Base-by-base conservation (phyloP, 108 stramenopile genomes). In the Nitzschia sp. region DNA sequence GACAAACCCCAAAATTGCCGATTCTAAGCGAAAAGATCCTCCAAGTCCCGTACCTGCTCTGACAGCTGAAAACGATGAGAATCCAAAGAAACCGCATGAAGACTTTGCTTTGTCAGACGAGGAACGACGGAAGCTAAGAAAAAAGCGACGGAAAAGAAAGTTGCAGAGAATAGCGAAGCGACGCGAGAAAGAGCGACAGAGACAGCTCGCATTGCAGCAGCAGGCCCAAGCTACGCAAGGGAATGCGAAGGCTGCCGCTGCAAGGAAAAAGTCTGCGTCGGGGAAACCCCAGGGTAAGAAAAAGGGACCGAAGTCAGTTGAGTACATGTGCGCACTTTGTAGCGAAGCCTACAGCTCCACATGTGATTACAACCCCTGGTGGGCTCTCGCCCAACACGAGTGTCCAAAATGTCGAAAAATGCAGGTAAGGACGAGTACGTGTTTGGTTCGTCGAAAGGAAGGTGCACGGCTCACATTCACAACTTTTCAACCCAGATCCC, bases 331-430 rank as follows among this genome's bases (percentile, higher is more conserved):
- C 71, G 83, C 85, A 8, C 70, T 87, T 29, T 95, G 94, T 63
- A 95, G 87, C 66, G 94, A 95, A 63, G 59, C 78, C 3, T 95
- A 92, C 62, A 74, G 65, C 28, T 85, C 76, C 15, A 83, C 77
- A 23, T 84, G 88, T 59, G 89, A 92, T 25, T 75, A 66, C 61
- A 91, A 95, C 71, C 90, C 94, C 13, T 95, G 94, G 94, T 95
- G 94, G 94, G 80, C 81, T 26, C 65, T 95, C 23, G 54, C 84
- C 23, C 85, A 79, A 33, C 86, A 92, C 45, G 88, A 90, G 30
- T 94, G 93, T 79, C 90, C 90, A 33, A 94, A 94, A 54, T 94
- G 93, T 70, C 78, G 79, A 29, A 94, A 94, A 72, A 68, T 36
- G 2, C 93, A 93, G 78, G 85, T 86, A 72, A 35, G 77, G 46